A percentile compares a stretch with the other conserved stretches of the same genome.
phyloP scores from a whole-genome alignment of 208 protist genomes.

The Crithidia thermophila region DNA sequence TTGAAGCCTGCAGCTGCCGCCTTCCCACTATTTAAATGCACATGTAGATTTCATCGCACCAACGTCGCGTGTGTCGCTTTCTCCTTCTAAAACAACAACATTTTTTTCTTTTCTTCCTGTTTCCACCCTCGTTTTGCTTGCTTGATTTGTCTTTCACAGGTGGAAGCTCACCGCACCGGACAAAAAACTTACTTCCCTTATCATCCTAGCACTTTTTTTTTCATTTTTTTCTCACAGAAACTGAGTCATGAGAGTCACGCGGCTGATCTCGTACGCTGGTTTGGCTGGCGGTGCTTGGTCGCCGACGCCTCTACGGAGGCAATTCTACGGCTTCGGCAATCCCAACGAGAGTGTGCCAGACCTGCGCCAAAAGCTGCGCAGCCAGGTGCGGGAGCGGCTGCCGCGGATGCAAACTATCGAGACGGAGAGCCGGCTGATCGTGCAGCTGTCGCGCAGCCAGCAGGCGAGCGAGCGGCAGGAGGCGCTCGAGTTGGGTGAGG shows the following conservation, averaged over 20 bases:
- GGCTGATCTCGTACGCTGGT: neutral
- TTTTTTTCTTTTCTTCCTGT: constrained; percentile 2
- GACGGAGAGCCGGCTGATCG: constrained; percentile 65
- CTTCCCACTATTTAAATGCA: neutral
- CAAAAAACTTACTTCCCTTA: too few relatives aligned
- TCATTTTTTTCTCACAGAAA: neutral
- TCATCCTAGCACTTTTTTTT: neutral
- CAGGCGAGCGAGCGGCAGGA: constrained; percentile 59
- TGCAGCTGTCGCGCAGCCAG: constrained; percentile 60
- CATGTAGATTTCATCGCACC: neutral
- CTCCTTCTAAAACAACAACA: neutral
- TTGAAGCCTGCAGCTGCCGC: too few relatives aligned
- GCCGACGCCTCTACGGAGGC: constrained; percentile 3
- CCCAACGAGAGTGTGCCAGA: constrained; percentile 24
- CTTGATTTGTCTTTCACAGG: neutral
- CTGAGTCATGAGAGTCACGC: neutral
- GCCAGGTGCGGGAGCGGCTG: constrained; percentile 31
- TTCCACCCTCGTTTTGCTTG: neutral
- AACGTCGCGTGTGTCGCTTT: neutral
- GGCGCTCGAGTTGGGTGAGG: constrained; percentile 66
- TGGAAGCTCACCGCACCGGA: too few relatives aligned
- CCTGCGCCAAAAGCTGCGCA: constrained; percentile 30
- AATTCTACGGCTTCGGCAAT: constrained; percentile 2
- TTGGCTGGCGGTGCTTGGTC: neutral
- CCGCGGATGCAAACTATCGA: constrained; percentile 51